Evolutionary conservation across 768 basidiomycete species (phyloP), one percentile per base, ranked within the genome.

Genomic region (Podaxis pistillaris): DNA sequence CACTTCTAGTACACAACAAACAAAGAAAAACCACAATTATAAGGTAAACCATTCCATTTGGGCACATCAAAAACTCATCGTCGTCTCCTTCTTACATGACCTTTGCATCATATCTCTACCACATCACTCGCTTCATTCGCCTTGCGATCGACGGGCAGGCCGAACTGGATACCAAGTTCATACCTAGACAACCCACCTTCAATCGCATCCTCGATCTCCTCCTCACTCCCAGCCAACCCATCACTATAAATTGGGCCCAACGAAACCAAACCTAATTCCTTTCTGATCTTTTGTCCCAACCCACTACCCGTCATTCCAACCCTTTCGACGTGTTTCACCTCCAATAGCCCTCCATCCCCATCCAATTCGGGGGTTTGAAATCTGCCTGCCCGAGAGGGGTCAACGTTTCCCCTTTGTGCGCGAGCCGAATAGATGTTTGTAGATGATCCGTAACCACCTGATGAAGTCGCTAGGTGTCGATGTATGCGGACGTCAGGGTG

Each of bases 161-260:
- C 13, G 7, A 28, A 41, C 17, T 57, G 13, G 15, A 26, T 41
- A 7, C 15, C 54, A 19, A 57, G 1, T 22, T 55, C 36, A 57
- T 46, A 30, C 56, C 56, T 57, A 1, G 56, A 46, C 12, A 57
- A 26, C 13, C 56, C 56, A 44, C 40, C 56, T 22, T 24, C 40
- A 44, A 57, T 26, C 40, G 56, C 56, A 57, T 57, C 56, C 40
- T 57, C 24, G 1, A 57, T 57, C 12, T 57, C 56, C 13, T 57
- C 56, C 22, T 44, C 40, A 28, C 24, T 57, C 15, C 41, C 41
- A 41, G 56, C 24, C 9, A 44, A 11, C 15, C 56, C 38, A 57
- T 57, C 56, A 36, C 36, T 36, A 55, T 55, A 55, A n/a, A 55
- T 37, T 7, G 53, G 36, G 9, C 53, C 36, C 36, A 37, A n/a